phyloP scores from a whole-genome alignment of 2,329 filamentous ascomycete species.

The Aspergillus awamori region DNA sequence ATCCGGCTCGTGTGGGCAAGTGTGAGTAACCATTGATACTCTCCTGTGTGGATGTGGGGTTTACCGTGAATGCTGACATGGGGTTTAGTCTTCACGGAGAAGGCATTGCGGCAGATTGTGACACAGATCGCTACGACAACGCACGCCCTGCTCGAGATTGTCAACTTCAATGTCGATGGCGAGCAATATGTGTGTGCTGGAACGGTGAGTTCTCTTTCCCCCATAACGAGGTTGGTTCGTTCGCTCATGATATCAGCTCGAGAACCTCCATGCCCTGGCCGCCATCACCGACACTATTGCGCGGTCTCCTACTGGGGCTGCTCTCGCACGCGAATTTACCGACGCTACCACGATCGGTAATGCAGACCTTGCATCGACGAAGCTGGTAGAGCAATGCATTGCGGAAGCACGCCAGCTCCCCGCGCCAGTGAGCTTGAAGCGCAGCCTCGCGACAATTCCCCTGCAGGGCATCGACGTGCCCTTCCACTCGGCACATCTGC shows the following conservation, averaged over 20 bases:
- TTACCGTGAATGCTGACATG: background rate
- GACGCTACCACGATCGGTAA: background rate
- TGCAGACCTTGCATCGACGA: background rate
- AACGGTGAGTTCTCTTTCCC: conserved; percentile 40
- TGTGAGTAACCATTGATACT: conserved; percentile 66
- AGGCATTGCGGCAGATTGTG: background rate
- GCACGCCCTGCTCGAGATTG: conserved; percentile 90
- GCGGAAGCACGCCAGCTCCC: background rate
- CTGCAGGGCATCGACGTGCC: conserved; percentile 12
- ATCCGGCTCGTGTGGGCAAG: conserved; percentile 76
- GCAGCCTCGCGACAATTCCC: conserved; percentile 4
- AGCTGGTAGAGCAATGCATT: background rate
- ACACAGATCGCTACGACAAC: conserved; percentile 77
- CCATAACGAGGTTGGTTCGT: too few relatives aligned
- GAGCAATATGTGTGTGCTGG: conserved; percentile 67
- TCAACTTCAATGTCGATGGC: conserved; percentile 79
- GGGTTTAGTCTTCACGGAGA: background rate
- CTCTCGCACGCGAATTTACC: background rate
- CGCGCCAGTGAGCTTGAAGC: background rate
- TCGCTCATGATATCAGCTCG: background rate
- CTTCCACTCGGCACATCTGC: conserved; percentile 10
- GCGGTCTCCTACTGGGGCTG: background rate
- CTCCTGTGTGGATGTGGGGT: background rate
- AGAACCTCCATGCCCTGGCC: conserved; percentile 1
- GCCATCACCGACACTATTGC: background rate